Evolutionary conservation across 768 basidiomycete species (phyloP).

Genomic region (Lentinula lateritia): DNA sequence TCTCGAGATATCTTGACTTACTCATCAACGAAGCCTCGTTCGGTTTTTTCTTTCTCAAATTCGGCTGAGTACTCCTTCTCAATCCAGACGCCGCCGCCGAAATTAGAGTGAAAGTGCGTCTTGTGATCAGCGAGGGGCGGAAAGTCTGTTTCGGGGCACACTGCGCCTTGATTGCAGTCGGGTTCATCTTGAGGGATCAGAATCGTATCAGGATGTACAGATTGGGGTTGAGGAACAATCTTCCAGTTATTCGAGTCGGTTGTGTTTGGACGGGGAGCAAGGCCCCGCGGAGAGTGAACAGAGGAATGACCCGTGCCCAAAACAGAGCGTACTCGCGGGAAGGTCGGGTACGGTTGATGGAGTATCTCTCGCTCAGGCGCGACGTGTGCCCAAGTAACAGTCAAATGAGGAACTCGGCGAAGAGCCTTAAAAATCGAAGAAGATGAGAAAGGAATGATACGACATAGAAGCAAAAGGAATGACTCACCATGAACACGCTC

Average conservation of each 20-base stretch:
- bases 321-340: constrained; percentile 19
- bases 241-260: neutral
- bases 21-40: constrained; percentile 4
- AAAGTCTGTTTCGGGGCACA: constrained; percentile 31
- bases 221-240: neutral
- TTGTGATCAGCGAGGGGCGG: constrained; percentile 17
- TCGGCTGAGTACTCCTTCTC: constrained; percentile 11
- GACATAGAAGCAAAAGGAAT: neutral
- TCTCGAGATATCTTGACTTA: neutral
- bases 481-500: constrained; percentile 59
- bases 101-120: neutral
- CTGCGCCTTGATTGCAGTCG: neutral
- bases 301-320: neutral
- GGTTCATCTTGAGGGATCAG: neutral
- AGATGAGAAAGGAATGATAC: neutral
- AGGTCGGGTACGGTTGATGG: constrained; percentile 22
- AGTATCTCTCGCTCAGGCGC: constrained; percentile 9
- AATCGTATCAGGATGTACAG: neutral
- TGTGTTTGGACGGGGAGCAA: neutral
- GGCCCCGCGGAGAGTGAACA: neutral
- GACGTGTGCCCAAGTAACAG: constrained; percentile 76
- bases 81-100: constrained; percentile 7
- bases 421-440: constrained; percentile 44
- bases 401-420: constrained; percentile 63
- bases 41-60: constrained; percentile 7